Evolutionary conservation across 2,329 filamentous ascomycete genomes (phyloP).

Genomic region (Scopulariopsis brevicaulis): DNA sequence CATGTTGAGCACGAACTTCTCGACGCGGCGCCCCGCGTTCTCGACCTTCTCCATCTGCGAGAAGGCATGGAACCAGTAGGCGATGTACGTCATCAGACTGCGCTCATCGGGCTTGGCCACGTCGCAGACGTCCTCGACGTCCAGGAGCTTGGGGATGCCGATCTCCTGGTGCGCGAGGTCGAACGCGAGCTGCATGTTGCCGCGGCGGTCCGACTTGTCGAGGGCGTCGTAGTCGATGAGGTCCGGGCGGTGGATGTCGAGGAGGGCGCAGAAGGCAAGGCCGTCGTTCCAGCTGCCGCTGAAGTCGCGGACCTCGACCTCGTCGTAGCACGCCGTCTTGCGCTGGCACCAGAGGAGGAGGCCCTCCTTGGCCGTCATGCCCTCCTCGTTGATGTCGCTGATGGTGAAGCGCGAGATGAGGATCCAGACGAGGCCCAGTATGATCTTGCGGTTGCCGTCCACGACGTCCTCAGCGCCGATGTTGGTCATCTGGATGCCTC

Average conservation of each 20-base stretch:
- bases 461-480: conserved; percentile 98
- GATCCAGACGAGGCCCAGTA: conserved; percentile 95
- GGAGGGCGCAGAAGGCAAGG: conserved; percentile 85
- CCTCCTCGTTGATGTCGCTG: conserved; percentile 96
- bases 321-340: conserved; percentile 97
- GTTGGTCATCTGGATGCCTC: conserved; percentile 94
- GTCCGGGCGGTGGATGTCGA: conserved; percentile 95
- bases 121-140: conserved; percentile 97
- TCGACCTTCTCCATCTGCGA: conserved; percentile 98
- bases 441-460: conserved; percentile 95
- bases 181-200: conserved; percentile 97
- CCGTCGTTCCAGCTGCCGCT: conserved; percentile 96
- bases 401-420: conserved; percentile 97
- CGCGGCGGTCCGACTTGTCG: conserved; percentile 86
- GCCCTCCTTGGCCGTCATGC: conserved; percentile 94
- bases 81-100: conserved; percentile 98
- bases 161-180: conserved; percentile 95
- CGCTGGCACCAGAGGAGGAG: conserved; percentile 93
- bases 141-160: conserved; percentile 87
- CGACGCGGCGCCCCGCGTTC: conserved; percentile 88
- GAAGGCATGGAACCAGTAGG: conserved; percentile 99
- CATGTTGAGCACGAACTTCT: conserved; percentile 99
- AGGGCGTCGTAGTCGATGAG: conserved; percentile 93
- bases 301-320: conserved; percentile 92
- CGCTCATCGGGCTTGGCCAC: conserved; percentile 92